Percentiles rank a stretch among this genome's conserved stretches.
These are phyloP conservation scores for Psidium guajava DNA, from an alignment of 345 rosid genomes.

Conservation along the genomic window DNA sequence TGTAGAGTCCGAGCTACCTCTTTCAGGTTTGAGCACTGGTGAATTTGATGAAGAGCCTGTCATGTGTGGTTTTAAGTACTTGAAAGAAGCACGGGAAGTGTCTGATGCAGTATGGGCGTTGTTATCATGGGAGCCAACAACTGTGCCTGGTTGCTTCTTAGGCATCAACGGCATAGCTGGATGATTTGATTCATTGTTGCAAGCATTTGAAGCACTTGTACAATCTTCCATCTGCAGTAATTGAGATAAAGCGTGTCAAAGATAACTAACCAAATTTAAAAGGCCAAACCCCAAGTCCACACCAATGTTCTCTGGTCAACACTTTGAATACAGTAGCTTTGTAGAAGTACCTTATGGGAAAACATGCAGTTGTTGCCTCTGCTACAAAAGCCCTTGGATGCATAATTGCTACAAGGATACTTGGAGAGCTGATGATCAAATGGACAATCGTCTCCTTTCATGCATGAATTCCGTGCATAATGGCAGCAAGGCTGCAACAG, in stretches of 20 bases:
- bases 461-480: constrained; percentile 74
- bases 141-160: constrained; percentile 12
- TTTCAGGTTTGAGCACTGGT: neutral
- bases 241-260: constrained; percentile 10
- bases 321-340: neutral
- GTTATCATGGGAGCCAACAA: constrained; percentile 2
- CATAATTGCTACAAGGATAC: constrained; percentile 58
- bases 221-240: constrained; percentile 19
- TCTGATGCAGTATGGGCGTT: neutral
- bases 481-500: constrained; percentile 78
- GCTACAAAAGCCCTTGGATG: constrained; percentile 48
- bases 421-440: constrained; percentile 84
- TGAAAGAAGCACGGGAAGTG: neutral
- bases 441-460: constrained; percentile 90
- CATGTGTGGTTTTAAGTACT: neutral
- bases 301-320: neutral
- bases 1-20: neutral
- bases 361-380: constrained; percentile 72
- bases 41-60: neutral
- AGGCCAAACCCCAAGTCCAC: neutral
- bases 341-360: constrained; percentile 66
- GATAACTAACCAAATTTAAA: neutral
- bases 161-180: constrained; percentile 7
- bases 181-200: constrained; percentile 9
- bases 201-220: constrained; percentile 8